These are phyloP conservation scores for Trichoderma arundinaceum DNA, from an alignment of 2,329 filamentous ascomycete species.

Conservation along the genomic window DNA sequence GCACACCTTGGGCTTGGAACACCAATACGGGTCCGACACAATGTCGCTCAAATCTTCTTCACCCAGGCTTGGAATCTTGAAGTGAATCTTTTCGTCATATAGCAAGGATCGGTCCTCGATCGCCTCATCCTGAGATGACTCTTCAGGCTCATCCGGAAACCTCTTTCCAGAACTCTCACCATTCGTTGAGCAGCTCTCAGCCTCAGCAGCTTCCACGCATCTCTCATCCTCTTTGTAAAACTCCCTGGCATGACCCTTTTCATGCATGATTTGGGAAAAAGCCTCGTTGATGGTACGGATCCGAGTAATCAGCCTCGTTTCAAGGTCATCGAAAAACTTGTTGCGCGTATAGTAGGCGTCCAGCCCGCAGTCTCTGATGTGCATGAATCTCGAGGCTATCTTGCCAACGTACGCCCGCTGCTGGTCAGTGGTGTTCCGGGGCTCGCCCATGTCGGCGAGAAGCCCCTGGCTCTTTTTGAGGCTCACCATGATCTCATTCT, in stretches of 20 bases:
- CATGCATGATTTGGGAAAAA: constrained; percentile 42
- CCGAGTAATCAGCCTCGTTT: constrained; percentile 47
- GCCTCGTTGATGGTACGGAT: constrained; percentile 47
- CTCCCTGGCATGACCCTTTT: constrained; percentile 35
- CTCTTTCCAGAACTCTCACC: not conserved
- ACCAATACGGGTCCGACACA: constrained; percentile 35
- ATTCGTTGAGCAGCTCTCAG: not conserved
- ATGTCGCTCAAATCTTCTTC: constrained; percentile 12
- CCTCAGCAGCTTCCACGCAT: no score
- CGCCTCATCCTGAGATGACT: not conserved
- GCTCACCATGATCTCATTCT: constrained; percentile 38
- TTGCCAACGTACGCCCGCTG: constrained; percentile 47
- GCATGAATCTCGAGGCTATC: constrained; percentile 43
- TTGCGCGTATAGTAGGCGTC: constrained; percentile 46
- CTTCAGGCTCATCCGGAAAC: not conserved
- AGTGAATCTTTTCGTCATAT: not conserved
- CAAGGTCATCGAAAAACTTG: constrained; percentile 39
- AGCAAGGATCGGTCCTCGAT: not conserved
- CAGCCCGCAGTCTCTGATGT: constrained; percentile 41
- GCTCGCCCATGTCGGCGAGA: constrained; percentile 42
- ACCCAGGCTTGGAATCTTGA: constrained; percentile 1
- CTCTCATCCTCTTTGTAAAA: not conserved
- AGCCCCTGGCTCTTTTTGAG: constrained; percentile 31
- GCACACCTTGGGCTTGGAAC: constrained; percentile 27
- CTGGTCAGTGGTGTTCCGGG: constrained; percentile 38